A percentile compares a stretch with the other conserved stretches of the same genome.
Conservation (phyloP, 1,139 yeast species). For the Zhuliangozyma blackwelliae region DNA sequence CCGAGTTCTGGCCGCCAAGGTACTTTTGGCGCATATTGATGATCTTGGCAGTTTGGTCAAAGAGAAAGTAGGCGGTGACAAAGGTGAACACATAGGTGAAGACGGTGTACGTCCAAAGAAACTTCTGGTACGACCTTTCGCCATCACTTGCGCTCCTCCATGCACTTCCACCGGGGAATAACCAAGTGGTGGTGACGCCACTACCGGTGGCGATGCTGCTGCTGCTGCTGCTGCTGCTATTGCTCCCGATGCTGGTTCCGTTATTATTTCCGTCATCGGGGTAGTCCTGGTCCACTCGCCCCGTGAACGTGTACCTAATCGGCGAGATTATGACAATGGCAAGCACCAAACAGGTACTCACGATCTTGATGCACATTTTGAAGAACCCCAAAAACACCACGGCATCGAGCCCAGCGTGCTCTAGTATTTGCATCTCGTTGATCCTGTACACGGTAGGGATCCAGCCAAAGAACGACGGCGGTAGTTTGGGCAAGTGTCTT, state of each 20-base stretch:
- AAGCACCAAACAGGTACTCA: constrained; percentile 54
- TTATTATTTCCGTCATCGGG: constrained; percentile 25
- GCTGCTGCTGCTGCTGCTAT: not conserved
- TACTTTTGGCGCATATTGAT: constrained; percentile 39
- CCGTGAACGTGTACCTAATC: constrained; percentile 65
- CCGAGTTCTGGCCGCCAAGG: constrained; percentile 40
- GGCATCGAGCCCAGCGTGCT: constrained; percentile 92
- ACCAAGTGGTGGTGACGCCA: too few relatives aligned
- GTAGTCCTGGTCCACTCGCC: constrained; percentile 52
- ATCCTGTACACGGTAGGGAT: constrained; percentile 59
- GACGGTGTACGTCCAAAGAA: constrained; percentile 38
- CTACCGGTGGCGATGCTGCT: too few relatives aligned
- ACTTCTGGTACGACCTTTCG: constrained; percentile 16
- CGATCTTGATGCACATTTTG: constrained; percentile 65
- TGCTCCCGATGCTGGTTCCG: constrained; percentile 1
- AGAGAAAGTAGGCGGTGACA: constrained; percentile 30
- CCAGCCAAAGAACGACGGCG: constrained; percentile 71
- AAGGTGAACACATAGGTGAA: constrained; percentile 41
- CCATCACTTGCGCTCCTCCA: not conserved
- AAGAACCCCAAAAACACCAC: constrained; percentile 81
- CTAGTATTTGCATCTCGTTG: constrained; percentile 72
- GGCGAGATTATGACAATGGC: constrained; percentile 72
- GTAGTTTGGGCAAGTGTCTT: constrained; percentile 35
- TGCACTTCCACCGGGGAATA: too few relatives aligned
- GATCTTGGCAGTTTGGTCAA: constrained; percentile 33